phyloP scores from a whole-genome alignment of 2,329 filamentous ascomycete species.

The Sclerotinia glacialis region DNA sequence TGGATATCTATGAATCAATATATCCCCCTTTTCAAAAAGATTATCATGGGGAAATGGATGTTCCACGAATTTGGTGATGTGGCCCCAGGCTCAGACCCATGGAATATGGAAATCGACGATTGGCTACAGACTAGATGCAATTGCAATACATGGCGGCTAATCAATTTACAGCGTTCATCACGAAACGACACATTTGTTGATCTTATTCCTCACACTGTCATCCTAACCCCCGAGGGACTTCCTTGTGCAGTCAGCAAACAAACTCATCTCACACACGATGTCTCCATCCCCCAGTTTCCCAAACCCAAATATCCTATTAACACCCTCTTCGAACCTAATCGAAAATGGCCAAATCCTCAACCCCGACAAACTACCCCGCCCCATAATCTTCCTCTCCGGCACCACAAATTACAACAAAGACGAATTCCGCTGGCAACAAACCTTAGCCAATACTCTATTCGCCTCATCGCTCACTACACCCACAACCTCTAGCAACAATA shows the following conservation, averaged over 20 bases:
- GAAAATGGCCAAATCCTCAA: slow-evolving; percentile 84
- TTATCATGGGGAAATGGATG: background rate
- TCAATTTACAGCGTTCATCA: background rate
- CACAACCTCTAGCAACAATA: slow-evolving; percentile 76
- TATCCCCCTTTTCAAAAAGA: background rate
- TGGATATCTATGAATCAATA: background rate
- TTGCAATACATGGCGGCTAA: background rate
- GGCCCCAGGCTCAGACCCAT: background rate
- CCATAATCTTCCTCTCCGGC: slow-evolving; percentile 57
- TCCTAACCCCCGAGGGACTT: slow-evolving; percentile 87
- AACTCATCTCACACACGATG: slow-evolving; percentile 56
- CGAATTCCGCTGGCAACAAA: slow-evolving; percentile 25
- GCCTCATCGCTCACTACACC: slow-evolving; percentile 79
- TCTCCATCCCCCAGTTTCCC: slow-evolving; percentile 46
- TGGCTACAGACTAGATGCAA: background rate
- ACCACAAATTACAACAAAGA: slow-evolving; percentile 44
- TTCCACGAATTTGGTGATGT: too few species aligned
- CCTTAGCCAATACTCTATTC: slow-evolving; percentile 66
- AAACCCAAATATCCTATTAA: slow-evolving; percentile 47
- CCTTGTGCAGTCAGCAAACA: slow-evolving; percentile 49
- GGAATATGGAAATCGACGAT: background rate
- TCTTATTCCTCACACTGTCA: slow-evolving; percentile 64
- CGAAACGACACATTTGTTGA: too few species aligned
- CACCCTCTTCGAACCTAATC: slow-evolving; percentile 92
- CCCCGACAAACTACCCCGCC: slow-evolving; percentile 50